Evolutionary conservation across 2,329 filamentous ascomycete genomes (phyloP).

Genomic region (Stylonectria norvegica): DNA sequence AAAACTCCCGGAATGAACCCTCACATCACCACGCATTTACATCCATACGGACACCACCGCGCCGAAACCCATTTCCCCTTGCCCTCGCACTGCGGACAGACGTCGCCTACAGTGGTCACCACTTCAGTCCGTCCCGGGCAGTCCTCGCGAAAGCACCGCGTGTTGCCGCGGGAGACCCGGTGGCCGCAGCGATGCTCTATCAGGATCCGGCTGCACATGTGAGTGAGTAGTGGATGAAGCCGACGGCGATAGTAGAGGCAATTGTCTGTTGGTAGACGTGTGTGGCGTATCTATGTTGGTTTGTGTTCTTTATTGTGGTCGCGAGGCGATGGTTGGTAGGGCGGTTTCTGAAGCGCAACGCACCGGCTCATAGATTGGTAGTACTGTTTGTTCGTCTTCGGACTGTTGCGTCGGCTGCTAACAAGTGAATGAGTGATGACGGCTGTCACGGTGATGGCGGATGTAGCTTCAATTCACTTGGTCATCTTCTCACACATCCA

Average conservation of each 20-base stretch:
- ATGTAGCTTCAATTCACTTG: no score
- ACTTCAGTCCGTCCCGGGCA: conserved; percentile 32
- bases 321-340: no score
- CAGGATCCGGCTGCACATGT: conserved; percentile 34
- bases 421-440: not conserved
- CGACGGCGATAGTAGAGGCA: no score
- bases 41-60: conserved; percentile 37
- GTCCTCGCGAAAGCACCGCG: conserved; percentile 32
- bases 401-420: no score
- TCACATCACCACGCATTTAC: conserved; percentile 27
- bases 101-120: conserved; percentile 28
- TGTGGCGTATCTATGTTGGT: no score
- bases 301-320: not conserved
- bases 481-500: not conserved
- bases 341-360: no score
- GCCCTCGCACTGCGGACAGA: conserved; percentile 35
- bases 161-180: conserved; percentile 33
- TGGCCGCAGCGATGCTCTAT: conserved; percentile 38
- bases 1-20: no score
- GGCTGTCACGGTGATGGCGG: no score
- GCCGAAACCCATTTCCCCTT: conserved; percentile 30
- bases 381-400: no score
- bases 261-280: no score
- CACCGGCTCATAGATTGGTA: no score
- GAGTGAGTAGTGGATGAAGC: no score